A percentile compares a stretch with the other conserved stretches of the same genome.
Evolutionary conservation across 768 basidiomycete species (phyloP).

Genomic region (Suillus lakei): DNA sequence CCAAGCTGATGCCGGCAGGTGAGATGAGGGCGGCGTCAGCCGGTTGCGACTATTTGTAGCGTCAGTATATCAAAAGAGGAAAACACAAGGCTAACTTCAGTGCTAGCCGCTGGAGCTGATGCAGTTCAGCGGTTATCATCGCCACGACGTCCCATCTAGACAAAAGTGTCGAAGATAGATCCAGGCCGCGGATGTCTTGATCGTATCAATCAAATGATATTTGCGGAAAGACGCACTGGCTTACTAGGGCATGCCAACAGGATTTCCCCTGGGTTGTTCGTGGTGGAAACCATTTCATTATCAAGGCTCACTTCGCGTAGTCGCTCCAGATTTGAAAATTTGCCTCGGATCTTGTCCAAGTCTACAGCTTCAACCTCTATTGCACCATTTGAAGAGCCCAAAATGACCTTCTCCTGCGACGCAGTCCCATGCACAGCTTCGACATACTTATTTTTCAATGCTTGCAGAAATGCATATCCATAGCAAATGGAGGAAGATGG

Average conservation of each 20-base stretch:
- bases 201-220: slow-evolving; percentile 19
- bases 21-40: slow-evolving; percentile 46
- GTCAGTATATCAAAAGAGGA: slow-evolving; percentile 18
- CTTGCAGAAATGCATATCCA: slow-evolving; percentile 75
- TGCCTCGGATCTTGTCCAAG: slow-evolving; percentile 76
- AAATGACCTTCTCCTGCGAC: slow-evolving; percentile 62
- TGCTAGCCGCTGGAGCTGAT: slow-evolving; percentile 62
- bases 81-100: slow-evolving; percentile 70
- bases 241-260: slow-evolving; percentile 68
- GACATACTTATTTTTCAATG: slow-evolving; percentile 79
- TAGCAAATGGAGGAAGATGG: slow-evolving; percentile 58
- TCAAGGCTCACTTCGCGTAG: slow-evolving; percentile 86
- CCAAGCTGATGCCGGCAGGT: slow-evolving; percentile 49
- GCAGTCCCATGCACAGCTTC: slow-evolving; percentile 58
- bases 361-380: slow-evolving; percentile 89
- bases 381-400: slow-evolving; percentile 82
- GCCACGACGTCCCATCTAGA: slow-evolving; percentile 73
- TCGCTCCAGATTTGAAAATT: slow-evolving; percentile 65
- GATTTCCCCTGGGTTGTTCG: slow-evolving; percentile 56
- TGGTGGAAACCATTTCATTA: slow-evolving; percentile 59
- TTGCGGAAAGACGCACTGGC: slow-evolving; percentile 30
- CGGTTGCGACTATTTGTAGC: slow-evolving; percentile 64
- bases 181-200: slow-evolving; percentile 76
- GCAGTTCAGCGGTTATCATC: slow-evolving; percentile 64
- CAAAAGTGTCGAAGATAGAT: slow-evolving; percentile 80